Base-by-base conservation (phyloP, 306 rosid species). In the Psophocarpus tetragonolobus region DNA sequence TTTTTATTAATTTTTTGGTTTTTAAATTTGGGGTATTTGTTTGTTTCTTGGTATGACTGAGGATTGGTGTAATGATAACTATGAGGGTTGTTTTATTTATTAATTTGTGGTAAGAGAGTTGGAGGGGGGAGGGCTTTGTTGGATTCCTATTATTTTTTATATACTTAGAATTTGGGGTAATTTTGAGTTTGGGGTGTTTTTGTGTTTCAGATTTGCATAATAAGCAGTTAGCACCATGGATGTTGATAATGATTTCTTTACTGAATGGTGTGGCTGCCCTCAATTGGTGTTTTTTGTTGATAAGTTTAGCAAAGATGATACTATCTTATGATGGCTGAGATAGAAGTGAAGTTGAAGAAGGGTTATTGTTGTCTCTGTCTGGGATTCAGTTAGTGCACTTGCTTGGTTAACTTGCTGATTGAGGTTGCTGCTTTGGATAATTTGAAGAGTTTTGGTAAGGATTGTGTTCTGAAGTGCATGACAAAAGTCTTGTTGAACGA, bases 361-460 rank as follows among this genome's bases (percentile, higher is more conserved):
- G 69, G 73, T 54, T 79, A 29, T 84, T 58, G 45, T 54, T 65
- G 17, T 71, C 63, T 70, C n/a, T 79, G 24, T 77, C 48, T 15
- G 76, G 70, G 73, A 67, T 74, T 77, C 69, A 71, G 87, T 78
- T 65, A 60, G 27, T 83, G 64, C 76, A 71, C 67, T 61, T 76
- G 82, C 76, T 69, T 76, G 69, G 71, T 68, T 73, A 48, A 23
- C 42, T 74, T 79, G 84, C 14, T 6, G 50, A 47, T 75, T 64
- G 80, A 66, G 60, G 53, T 66, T 77, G 87, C 50, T 87, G 85
- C 47, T 30, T 80, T 80, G 67, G 69, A 82, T 81, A 74, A 71
- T 80, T 80, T 70, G 68, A 77, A 67, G 81, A 68, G 70, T 44
- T 81, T 56, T 63, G 13, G 29, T 76, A 58, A 53, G 57, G 36